Evolutionary conservation across 805 yeast species (phyloP).

Genomic region (Spathaspora girioi): DNA sequence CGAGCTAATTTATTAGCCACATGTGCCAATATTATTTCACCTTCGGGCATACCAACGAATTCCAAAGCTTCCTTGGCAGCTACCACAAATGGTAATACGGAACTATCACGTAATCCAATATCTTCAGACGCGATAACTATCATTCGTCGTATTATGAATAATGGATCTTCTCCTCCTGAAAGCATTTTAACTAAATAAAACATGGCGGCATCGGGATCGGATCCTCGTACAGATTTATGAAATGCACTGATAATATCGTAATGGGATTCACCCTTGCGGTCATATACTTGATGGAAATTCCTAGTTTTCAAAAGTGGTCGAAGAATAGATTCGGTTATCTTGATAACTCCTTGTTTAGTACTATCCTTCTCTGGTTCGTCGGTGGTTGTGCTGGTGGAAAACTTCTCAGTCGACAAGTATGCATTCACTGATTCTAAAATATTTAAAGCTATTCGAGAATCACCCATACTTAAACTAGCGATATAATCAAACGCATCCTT

Average conservation of each 20-base stretch:
- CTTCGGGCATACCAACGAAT: constrained; percentile 93
- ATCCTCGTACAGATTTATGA: constrained; percentile 89
- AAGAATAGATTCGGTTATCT: constrained; percentile 35
- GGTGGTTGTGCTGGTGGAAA: constrained; percentile 8
- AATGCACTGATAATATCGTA: constrained; percentile 95
- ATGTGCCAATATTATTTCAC: constrained; percentile 83
- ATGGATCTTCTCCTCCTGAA: constrained; percentile 90
- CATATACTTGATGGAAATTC: constrained; percentile 60
- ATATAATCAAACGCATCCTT: constrained; percentile 62
- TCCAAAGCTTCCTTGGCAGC: constrained; percentile 84
- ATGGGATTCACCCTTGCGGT: constrained; percentile 85
- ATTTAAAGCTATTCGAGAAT: constrained; percentile 80
- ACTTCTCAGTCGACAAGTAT: constrained; percentile 36
- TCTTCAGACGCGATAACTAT: constrained; percentile 95
- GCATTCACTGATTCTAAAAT: constrained; percentile 71
- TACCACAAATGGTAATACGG: constrained; percentile 81
- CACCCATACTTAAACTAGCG: constrained; percentile 78
- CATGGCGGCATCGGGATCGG: constrained; percentile 84
- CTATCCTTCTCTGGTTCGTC: constrained; percentile 8
- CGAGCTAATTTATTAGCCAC: constrained; percentile 87
- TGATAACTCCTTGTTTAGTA: constrained; percentile 29
- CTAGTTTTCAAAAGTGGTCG: constrained; percentile 40
- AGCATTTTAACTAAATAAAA: constrained; percentile 87
- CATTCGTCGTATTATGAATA: constrained; percentile 87
- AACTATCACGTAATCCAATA: constrained; percentile 79